Evolutionary conservation across 2,329 filamentous ascomycete species (phyloP).

Genomic region (Trichophyton rubrum): DNA sequence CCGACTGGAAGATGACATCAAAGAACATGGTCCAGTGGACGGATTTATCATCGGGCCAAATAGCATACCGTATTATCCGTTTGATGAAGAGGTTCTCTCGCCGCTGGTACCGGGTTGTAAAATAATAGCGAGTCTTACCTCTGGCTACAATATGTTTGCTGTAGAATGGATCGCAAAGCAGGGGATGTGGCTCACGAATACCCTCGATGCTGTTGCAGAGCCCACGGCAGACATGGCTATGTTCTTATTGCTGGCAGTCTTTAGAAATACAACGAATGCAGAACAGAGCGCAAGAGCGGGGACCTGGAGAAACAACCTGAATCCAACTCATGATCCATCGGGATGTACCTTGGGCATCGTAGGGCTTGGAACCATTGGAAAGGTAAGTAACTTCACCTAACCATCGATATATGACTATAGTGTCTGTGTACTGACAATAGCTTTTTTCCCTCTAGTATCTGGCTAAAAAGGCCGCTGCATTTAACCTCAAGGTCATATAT

Average conservation of each 20-base stretch:
- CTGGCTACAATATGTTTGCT: constrained; percentile 39
- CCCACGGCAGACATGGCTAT: constrained; percentile 42
- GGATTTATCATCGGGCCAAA: constrained; percentile 41
- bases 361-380: constrained; percentile 39
- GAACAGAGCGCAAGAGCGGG: constrained; percentile 29
- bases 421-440: not conserved
- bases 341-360: constrained; percentile 38
- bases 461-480: constrained; percentile 29
- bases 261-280: constrained; percentile 36
- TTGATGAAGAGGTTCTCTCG: constrained; percentile 34
- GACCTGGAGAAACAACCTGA: constrained; percentile 26
- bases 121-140: constrained; percentile 37
- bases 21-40: constrained; percentile 31
- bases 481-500: constrained; percentile 36
- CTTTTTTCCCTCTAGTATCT: constrained; percentile 19
- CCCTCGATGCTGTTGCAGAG: constrained; percentile 41
- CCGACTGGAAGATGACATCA: constrained; percentile 27
- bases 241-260: constrained; percentile 34
- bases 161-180: constrained; percentile 31
- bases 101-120: constrained; percentile 32
- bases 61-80: constrained; percentile 38
- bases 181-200: constrained; percentile 43
- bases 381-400: constrained; percentile 15
- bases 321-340: constrained; percentile 32
- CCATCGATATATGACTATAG: not conserved